Evolutionary conservation across 2,329 filamentous ascomycete species (phyloP), one percentile per base, ranked within the genome.

Genomic region (Alternaria burnsii): DNA sequence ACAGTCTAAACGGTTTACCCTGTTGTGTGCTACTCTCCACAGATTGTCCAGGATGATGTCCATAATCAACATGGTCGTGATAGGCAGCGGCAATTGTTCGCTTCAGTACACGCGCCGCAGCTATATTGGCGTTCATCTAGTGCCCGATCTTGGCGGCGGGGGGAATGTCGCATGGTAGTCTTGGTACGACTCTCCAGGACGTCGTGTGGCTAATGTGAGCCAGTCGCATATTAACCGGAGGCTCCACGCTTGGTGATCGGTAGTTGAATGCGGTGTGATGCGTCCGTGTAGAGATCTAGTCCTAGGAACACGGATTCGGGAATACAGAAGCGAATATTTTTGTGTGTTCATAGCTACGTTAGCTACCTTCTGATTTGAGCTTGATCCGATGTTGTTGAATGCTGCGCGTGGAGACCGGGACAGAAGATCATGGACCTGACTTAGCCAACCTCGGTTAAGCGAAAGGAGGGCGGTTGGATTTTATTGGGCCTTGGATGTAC

Each of bases 141-240:
- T 65, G 53, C 44, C 61, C 28, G 47, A 40, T 50, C 67, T 69
- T 68, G 70, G 71, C 63, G 62, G 63, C 66, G 65, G 66, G 63
- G 64, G 62, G 58, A 43, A 64, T 55, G 9, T 12, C 50, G 50
- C 30, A 22, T 52, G 51, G 48, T 26, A 38, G 42, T 58, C 38
- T 54, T 58, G 54, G 22, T 67, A 46, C 16, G 55, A 34, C 34
- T 55, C 30, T 47, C 41, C 26, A 40, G 53, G 32, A 41, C 18
- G 22, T 52, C 53, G 42, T 32, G 43, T 52, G 50, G 53, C 43
- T 61, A 61, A 60, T 52, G 20, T 52, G 34, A 26, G 47, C 42
- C 34, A 24, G 34, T 44, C 42, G 12, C 10, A 48, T 36, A 61
- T 61, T 42, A 53, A 48, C 34, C 34, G 58, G 47, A 58, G 4